phyloP scores from a whole-genome alignment of 192 early-diverging fungal species.

The Backusella liffmaniae region DNA sequence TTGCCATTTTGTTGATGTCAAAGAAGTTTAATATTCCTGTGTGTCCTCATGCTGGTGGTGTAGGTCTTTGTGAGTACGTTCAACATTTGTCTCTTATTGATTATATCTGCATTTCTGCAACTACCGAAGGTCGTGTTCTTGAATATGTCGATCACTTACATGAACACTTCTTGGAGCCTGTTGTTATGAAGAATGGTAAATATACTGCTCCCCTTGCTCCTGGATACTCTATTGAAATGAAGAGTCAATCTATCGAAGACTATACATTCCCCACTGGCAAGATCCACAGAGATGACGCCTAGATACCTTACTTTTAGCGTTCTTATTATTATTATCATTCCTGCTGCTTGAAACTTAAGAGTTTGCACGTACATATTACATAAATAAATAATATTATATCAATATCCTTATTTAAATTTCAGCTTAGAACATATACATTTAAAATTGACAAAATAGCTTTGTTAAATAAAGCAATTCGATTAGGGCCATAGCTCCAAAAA shows the following conservation, averaged over 20 bases:
- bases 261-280: constrained; percentile 37
- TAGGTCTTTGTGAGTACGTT: constrained; percentile 38
- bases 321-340: not conserved
- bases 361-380: not conserved
- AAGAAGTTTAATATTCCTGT: constrained; percentile 41
- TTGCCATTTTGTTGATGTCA: constrained; percentile 40
- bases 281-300: not conserved
- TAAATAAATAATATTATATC: not conserved
- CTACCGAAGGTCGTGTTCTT: constrained; percentile 30
- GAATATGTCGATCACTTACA: constrained; percentile 43
- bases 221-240: constrained; percentile 36
- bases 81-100: constrained; percentile 41
- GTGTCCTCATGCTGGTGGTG: constrained; percentile 39
- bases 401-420: too few relatives aligned
- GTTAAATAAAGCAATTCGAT: too few relatives aligned
- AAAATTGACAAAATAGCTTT: too few relatives aligned
- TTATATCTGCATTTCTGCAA: constrained; percentile 37
- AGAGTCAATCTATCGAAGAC: constrained; percentile 34
- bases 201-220: constrained; percentile 30
- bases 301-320: not conserved
- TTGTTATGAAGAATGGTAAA: constrained; percentile 29
- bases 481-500: too few relatives aligned
- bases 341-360: not conserved
- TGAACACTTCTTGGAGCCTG: constrained; percentile 38
- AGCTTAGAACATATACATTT: too few relatives aligned